Evolutionary conservation across 169 alveolate genomes (phyloP).

Genomic region (Plasmodium knowlesi): DNA sequence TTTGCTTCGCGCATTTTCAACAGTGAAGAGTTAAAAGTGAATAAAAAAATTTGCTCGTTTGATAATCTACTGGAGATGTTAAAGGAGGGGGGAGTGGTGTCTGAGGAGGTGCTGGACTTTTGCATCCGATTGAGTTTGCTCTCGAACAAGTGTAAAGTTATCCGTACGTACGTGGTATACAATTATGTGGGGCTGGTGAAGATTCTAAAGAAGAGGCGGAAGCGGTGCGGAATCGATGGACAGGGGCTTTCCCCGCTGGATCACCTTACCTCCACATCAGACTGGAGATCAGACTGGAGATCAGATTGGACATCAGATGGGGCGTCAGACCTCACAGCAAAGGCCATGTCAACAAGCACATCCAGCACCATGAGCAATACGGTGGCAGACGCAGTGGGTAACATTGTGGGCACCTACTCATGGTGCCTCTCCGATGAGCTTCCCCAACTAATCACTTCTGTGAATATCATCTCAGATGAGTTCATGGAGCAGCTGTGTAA

Average conservation of each 20-base stretch:
- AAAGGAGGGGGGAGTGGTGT: conserved; percentile 32
- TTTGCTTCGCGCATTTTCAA: not conserved
- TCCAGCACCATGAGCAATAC: not conserved
- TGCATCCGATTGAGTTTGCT: conserved; percentile 45
- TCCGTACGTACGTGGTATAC: conserved; percentile 34
- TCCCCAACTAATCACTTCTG: conserved; percentile 32
- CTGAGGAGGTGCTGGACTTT: conserved; percentile 44
- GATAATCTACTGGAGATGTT: conserved; percentile 31
- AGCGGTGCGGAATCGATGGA: not conserved
- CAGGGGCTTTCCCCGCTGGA: not conserved
- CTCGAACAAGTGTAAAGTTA: conserved; percentile 30
- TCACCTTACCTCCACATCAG: not conserved
- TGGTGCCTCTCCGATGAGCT: conserved; percentile 57
- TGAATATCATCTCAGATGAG: conserved; percentile 54
- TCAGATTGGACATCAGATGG: not conserved
- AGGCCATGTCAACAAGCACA: not conserved
- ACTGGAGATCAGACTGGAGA: too few relatives aligned
- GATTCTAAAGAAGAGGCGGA: conserved; percentile 26
- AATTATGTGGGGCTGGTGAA: conserved; percentile 42
- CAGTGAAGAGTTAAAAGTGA: conserved; percentile 21
- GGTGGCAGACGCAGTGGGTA: not conserved
- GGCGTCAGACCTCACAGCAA: not conserved
- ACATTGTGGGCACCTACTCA: conserved; percentile 6
- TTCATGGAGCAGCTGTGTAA: conserved; percentile 18
- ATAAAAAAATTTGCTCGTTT: conserved; percentile 10